Evolutionary conservation across 306 rosid genomes (phyloP).

Genomic region (Rosa chinensis): DNA sequence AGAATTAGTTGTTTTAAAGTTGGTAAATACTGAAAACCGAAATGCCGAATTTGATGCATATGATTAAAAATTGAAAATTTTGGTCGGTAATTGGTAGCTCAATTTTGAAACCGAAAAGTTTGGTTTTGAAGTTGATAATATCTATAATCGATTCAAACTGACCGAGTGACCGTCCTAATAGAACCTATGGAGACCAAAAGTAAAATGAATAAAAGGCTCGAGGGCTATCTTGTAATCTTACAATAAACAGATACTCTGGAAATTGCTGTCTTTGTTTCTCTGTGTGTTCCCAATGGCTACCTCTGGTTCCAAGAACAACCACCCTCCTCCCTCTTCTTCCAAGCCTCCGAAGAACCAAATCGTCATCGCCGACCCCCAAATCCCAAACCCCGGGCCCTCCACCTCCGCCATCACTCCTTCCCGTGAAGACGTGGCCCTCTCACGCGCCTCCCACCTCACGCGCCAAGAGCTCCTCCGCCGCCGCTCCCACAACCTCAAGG

Average conservation of each 20-base stretch:
- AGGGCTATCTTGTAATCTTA: not conserved
- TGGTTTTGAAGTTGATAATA: too few species aligned
- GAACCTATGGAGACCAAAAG: too few species aligned
- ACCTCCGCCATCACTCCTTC: not conserved
- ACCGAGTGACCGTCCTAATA: too few species aligned
- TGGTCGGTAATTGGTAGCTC: too few species aligned
- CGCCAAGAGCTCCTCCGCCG: slow-evolving; percentile 36
- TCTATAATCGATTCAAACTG: too few species aligned
- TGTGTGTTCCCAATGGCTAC: not conserved
- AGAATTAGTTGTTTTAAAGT: too few species aligned
- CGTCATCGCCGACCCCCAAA: not conserved
- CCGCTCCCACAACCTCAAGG: slow-evolving; percentile 25
- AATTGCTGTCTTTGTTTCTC: not conserved
- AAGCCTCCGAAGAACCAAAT: not conserved
- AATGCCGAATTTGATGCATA: too few species aligned
- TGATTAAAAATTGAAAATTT: too few species aligned
- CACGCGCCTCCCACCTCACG: slow-evolving; percentile 19
- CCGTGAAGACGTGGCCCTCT: not conserved
- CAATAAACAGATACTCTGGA: not conserved
- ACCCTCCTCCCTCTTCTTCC: not conserved
- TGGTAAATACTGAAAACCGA: too few species aligned
- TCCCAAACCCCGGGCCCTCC: not conserved
- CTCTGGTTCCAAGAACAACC: slow-evolving; percentile 1
- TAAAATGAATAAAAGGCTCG: not conserved
- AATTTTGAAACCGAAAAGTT: too few species aligned